Base-by-base conservation (phyloP, 805 yeast genomes). In the Tetrapisispora pingtungensis region DNA sequence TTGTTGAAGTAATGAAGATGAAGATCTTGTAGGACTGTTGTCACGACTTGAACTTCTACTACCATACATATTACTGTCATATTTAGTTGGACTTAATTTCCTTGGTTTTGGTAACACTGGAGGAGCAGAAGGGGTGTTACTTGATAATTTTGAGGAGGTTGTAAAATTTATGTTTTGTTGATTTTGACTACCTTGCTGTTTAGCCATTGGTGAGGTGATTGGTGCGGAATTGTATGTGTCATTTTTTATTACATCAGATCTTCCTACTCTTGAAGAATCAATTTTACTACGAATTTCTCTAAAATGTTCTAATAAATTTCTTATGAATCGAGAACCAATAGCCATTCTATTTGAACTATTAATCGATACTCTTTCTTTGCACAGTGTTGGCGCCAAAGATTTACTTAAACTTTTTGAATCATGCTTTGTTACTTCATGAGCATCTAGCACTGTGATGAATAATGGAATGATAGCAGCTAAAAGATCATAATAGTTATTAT, bases 261-360 rank as follows among this genome's bases (percentile, higher is more conserved):
- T 28, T 15, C 44, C 44, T 7, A 19, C 31, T 30, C 44, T 35
- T 22, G 45, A 32, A 8, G 45, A 36, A 36, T 54, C 54, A 33
- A 48, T 35, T 14, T 43, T 41, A 39, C 50, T 33, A 43, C 49
- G 41, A 12, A 75, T 59, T 4, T 51, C 49, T 2, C 54, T 58
- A 80, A 83, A 82, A 51, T 68, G 57, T 30, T 69, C 75, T 33
- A 81, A 53, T 7, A 81, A 50, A 47, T 75, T 78, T 44, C 70
- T 72, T 18, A 79, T 61, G 45, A 74, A 77, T 40, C 84, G 64
- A 20, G 70, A 67, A 1, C 81, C 77, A 15, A 81, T 68, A 7
- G 74, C 66, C 7, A 72, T 50, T 38, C 69, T 62, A 48, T 78
- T 78, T 35, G 70, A 68, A 46, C 69, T 72, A 44, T 59, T 59